Conservation (phyloP, 139 green algal species). For the Chlamydomonas incerta region DNA sequence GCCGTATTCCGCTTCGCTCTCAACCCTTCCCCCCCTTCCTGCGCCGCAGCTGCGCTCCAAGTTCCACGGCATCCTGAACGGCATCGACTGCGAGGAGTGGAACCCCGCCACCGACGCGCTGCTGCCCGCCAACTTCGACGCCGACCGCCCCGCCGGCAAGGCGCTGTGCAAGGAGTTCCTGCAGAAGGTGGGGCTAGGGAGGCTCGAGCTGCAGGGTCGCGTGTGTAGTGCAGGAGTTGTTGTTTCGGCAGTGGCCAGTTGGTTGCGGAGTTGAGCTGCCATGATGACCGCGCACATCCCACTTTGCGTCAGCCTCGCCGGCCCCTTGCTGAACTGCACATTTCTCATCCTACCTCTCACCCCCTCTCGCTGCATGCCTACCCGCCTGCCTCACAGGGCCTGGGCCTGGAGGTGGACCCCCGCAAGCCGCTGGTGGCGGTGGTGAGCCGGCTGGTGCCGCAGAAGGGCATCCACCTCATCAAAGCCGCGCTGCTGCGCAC, state of each 20-base stretch:
- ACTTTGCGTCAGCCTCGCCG: too few relatives aligned
- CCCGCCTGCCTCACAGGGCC: constrained; percentile 52
- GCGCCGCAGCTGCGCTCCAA: constrained; percentile 63
- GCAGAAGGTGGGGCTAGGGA: constrained; percentile 59
- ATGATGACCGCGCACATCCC: too few relatives aligned
- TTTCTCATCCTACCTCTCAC: too few relatives aligned
- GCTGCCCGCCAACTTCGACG: constrained; percentile 84
- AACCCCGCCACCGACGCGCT: constrained; percentile 80
- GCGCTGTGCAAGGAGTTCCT: constrained; percentile 91
- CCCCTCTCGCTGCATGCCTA: too few relatives aligned
- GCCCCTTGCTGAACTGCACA: too few relatives aligned
- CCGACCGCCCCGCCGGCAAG: constrained; percentile 74
- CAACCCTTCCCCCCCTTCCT: too few relatives aligned
- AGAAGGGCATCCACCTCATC: constrained; percentile 96
- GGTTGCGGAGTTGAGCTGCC: too few relatives aligned
- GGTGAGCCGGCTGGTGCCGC: constrained; percentile 91
- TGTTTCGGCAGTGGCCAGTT: too few relatives aligned
- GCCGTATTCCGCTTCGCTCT: too few relatives aligned
- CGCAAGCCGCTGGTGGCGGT: constrained; percentile 89
- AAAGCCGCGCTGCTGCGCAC: constrained; percentile 75
- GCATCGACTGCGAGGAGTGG: constrained; percentile 92
- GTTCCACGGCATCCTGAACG: constrained; percentile 94
- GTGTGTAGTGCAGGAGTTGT: too few relatives aligned
- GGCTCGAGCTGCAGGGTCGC: too few relatives aligned
- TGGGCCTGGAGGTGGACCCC: constrained; percentile 83